Evolutionary conservation across 768 basidiomycete genomes (phyloP), one percentile per base, ranked within the genome.

Genomic region (Amanita polypyramis): DNA sequence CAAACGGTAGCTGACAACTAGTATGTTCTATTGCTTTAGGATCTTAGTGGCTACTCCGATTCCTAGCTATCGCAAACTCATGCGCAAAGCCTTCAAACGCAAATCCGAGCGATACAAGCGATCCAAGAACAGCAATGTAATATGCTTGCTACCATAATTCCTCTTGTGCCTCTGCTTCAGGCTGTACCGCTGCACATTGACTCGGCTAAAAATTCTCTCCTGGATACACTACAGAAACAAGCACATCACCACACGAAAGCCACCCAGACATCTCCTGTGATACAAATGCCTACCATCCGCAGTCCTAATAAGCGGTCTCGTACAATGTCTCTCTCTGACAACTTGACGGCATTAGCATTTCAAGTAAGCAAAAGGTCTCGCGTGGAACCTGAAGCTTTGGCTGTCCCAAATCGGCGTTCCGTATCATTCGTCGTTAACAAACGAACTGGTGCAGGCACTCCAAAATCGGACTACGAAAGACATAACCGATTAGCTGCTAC

Each of bases 111-210:
- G 9, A 64, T 85, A 43, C 80, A 80, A 51, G 70, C 70, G 2
- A 59, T 85, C 19, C 79, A 82, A 54, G 74, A 78, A 17, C 82
- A 84, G 52, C 80, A 84, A 57, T 68, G 64, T 15, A 68, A 71
- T 10, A 70, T 83, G 0, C 59, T 85, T 2, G 58, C 75, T 19
- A 65, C 76, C 9, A 61, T 87, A 1, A 52, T 75, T 0, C 80
- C 85, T 5, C 60, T 87, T 12, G 60, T 82, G 2, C 81, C 84
- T 21, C 62, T 82, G 3, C 51, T 85, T 1, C 79, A 83, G 50
- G 64, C 76, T 7, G 53, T 85, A 15, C 76, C 81, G 1, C 59
- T 74, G 1, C 79, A 82, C 54, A 68, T 85, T 45, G 72, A 79
- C 45, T 56, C 66, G 11, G 62, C 66, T 40, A 65, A 66, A 39